phyloP scores from a whole-genome alignment of 2,329 filamentous ascomycete genomes.

The Fonsecaea monophora region DNA sequence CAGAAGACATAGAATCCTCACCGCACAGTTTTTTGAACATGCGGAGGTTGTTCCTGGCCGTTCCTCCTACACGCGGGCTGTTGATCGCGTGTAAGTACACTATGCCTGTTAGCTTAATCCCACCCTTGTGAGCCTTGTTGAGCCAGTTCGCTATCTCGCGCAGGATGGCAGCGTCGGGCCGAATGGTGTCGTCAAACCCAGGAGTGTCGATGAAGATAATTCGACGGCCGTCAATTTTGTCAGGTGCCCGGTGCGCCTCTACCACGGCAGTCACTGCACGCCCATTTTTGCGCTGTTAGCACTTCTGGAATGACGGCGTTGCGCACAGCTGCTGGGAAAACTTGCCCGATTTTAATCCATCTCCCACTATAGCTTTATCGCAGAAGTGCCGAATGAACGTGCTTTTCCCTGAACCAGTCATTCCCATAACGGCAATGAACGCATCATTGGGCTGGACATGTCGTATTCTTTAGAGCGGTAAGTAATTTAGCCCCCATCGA shows the following conservation, averaged over 20 bases:
- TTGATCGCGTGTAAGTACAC: slow-evolving; percentile 11
- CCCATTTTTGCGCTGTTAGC: not conserved
- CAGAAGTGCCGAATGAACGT: not conserved
- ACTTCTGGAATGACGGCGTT: not conserved
- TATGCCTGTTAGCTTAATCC: slow-evolving; percentile 3
- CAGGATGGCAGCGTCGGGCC: slow-evolving; percentile 26
- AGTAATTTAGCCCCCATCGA: not conserved
- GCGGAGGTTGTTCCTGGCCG: not conserved
- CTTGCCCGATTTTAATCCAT: not conserved
- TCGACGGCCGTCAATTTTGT: slow-evolving; percentile 3
- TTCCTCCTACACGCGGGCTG: not conserved
- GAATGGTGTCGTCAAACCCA: slow-evolving; percentile 31
- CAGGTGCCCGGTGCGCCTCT: not conserved
- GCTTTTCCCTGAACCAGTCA: slow-evolving; percentile 13
- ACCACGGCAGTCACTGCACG: slow-evolving; percentile 6
- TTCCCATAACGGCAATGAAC: slow-evolving; percentile 8
- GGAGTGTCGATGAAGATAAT: slow-evolving; percentile 33
- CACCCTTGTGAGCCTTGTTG: not conserved
- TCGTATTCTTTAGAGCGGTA: not conserved
- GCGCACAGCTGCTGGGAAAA: not conserved
- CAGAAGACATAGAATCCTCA: not conserved
- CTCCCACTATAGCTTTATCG: not conserved
- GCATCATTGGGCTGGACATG: not conserved
- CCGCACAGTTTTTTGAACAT: slow-evolving; percentile 10
- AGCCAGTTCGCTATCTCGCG: slow-evolving; percentile 6